Conservation (phyloP, 495 filamentous ascomycete genomes). For the Durotheca rogersii region DNA sequence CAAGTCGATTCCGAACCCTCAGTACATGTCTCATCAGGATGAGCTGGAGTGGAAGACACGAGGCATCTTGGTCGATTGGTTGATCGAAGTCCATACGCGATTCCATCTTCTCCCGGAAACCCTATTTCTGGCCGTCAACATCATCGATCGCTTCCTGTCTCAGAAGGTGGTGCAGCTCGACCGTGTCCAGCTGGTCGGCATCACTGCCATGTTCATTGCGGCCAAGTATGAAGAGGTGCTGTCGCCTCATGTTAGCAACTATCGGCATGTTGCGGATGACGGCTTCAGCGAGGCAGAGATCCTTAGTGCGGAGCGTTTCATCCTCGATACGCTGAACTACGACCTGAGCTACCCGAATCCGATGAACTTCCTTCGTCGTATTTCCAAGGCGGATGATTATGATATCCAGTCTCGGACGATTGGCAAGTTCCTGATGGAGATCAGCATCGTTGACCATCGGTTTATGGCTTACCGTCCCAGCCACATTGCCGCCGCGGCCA, state of each 20-base stretch:
- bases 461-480: conserved; percentile 87
- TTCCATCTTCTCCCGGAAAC: conserved; percentile 98
- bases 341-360: conserved; percentile 98
- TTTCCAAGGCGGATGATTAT: conserved; percentile 98
- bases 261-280: conserved; percentile 94
- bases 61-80: conserved; percentile 95
- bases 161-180: conserved; percentile 91
- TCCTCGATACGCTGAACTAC: conserved; percentile 87
- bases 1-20: conserved; percentile 79
- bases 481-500: conserved; percentile 84
- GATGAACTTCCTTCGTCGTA: conserved; percentile 98
- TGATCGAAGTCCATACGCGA: conserved; percentile 95
- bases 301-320: conserved; percentile 91
- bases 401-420: conserved; percentile 96
- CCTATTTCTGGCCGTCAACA: conserved; percentile 93
- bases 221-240: conserved; percentile 98
- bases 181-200: conserved; percentile 91
- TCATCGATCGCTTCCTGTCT: conserved; percentile 96
- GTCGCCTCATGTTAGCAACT: conserved; percentile 94
- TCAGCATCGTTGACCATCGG: conserved; percentile 88
- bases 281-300: conserved; percentile 96
- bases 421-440: conserved; percentile 98
- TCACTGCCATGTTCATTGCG: conserved; percentile 98
- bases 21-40: conserved; percentile 91
- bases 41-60: conserved; percentile 98